Evolutionary conservation across 331 rosid genomes (phyloP).

Genomic region (Cydonia oblonga): DNA sequence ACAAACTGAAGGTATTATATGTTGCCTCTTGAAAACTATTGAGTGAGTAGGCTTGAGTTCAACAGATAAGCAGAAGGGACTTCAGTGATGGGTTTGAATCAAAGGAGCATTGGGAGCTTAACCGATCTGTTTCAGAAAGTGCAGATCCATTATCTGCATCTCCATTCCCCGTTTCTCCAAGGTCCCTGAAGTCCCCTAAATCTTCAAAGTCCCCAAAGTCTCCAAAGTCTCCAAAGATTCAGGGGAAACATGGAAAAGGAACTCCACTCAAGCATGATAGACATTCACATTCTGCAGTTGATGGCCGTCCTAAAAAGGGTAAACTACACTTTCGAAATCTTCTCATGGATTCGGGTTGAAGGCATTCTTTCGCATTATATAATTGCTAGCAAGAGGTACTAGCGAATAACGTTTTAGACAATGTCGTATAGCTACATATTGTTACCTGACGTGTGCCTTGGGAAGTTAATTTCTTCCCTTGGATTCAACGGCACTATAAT

Average conservation of each 20-base stretch:
- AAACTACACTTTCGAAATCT: neutral
- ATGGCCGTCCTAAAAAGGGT: conserved; percentile 54
- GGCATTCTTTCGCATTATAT: neutral
- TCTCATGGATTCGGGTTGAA: neutral
- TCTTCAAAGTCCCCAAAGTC: conserved; percentile 31
- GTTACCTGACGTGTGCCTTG: neutral
- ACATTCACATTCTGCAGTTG: conserved; percentile 29
- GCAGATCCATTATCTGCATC: conserved; percentile 37
- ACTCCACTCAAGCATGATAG: conserved; percentile 21
- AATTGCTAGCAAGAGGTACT: neutral
- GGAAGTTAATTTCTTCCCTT: neutral
- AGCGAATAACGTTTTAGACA: neutral
- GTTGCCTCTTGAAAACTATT: conserved; percentile 3
- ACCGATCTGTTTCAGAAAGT: conserved; percentile 26
- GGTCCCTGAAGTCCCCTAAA: conserved; percentile 25
- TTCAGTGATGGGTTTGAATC: conserved; percentile 30
- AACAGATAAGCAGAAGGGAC: conserved; percentile 31
- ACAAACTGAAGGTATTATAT: neutral
- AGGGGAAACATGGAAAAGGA: conserved; percentile 23
- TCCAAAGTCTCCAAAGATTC: conserved; percentile 27
- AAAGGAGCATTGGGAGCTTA: conserved; percentile 36
- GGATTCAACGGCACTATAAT: neutral
- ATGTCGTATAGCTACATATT: neutral
- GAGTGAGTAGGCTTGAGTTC: conserved; percentile 10
- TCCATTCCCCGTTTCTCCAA: conserved; percentile 29